Evolutionary conservation across 2,329 filamentous ascomycete species (phyloP), one percentile per base, ranked within the genome.

Genomic region (Knoxdaviesia capensis): DNA sequence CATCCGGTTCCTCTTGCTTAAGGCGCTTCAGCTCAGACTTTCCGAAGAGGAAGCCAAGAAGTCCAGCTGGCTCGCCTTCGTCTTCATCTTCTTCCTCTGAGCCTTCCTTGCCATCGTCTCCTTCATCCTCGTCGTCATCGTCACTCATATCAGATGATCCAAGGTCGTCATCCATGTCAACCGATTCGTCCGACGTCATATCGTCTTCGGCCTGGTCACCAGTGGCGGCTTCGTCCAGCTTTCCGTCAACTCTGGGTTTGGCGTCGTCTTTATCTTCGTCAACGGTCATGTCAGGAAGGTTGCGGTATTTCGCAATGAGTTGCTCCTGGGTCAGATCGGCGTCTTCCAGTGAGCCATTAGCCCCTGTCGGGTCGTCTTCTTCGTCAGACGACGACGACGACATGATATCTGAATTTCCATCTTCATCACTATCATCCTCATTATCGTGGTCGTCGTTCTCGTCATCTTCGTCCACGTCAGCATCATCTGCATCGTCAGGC

Each of bases 271-370:
- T 50, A 10, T 52, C 47, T 7, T 47, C 9, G 3, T 3, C 20
- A 20, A 20, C 20, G 20, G 20, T 20, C 20, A 20, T 3, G 20
- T 20, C 64, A 0, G 76, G 74, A 6, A 83, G 60, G 42, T 76
- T 66, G 6, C 74, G 72, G 48, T 84, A 85, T 54, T 85, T 85
- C 35, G 67, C 66, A 30, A 66, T 69, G 9, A 84, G 55, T 52
- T 84, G 74, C 44, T 82, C 79, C 46, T 78, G 71, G 0, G 77
- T 81, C 4, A 85, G 63, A 7, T 66, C 20, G 20, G 20, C 20
- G 20, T 20, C 20, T 20, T 20, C 20, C 20, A 20, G 20, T 20
- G 20, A 20, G 3, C 20, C 20, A 20, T 2, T 20, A 20, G 20
- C 20, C 20, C 20, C 20, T 20, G 20, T 65, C 49, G 49, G 34